Conservation (phyloP, 257 asterid species). For the Fraxinus quadrangulata region DNA sequence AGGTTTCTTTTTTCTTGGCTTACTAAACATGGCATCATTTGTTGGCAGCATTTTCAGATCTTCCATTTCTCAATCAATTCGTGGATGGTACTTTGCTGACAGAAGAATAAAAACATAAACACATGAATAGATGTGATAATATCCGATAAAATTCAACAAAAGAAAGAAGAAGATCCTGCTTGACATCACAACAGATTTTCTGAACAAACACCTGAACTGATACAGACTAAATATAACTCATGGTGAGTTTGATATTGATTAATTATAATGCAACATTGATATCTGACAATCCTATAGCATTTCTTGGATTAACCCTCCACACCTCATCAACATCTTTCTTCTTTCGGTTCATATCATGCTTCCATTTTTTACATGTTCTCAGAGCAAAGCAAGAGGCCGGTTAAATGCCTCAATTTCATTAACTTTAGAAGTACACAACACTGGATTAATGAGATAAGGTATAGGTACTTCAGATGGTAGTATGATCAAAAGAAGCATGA, state of each 20-base stretch:
- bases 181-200: not conserved
- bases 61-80: conserved; percentile 43
- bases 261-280: not conserved
- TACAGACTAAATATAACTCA: not conserved
- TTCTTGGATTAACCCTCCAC: not conserved
- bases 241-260: not conserved
- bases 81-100: conserved; percentile 7
- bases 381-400: not conserved
- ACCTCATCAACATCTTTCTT: not conserved
- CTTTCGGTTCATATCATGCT: not conserved
- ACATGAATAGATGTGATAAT: not conserved
- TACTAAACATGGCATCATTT: conserved; percentile 42
- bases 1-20: conserved; percentile 64
- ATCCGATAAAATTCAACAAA: not conserved
- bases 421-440: too few species aligned
- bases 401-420: too few species aligned
- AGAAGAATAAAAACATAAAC: not conserved
- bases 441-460: too few species aligned
- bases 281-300: not conserved
- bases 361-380: not conserved
- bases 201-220: not conserved
- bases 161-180: not conserved
- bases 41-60: conserved; percentile 46
- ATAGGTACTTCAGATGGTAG: not conserved
- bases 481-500: not conserved